These are phyloP conservation scores for Glarea lozoyensis DNA, from an alignment of 495 filamentous ascomycete species.

Conservation along the genomic window DNA sequence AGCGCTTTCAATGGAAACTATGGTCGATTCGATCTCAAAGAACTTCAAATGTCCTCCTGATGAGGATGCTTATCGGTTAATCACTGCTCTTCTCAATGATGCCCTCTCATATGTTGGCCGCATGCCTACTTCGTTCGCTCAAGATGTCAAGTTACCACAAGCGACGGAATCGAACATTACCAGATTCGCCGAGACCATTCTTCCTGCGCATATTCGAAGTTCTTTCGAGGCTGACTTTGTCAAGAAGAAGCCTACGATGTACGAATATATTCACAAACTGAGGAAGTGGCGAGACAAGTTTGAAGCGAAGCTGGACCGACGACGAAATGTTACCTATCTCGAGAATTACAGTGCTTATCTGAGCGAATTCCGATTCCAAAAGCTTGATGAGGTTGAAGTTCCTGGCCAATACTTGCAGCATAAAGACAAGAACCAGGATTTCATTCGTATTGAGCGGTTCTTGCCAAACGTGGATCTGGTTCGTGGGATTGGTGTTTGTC, in stretches of 20 bases:
- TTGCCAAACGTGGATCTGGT: constrained; percentile 88
- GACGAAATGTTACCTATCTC: constrained; percentile 55
- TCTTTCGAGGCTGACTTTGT: constrained; percentile 97
- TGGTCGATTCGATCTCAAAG: constrained; percentile 97
- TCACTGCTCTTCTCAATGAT: constrained; percentile 93
- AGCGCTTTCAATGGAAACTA: constrained; percentile 96
- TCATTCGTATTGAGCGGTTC: constrained; percentile 94
- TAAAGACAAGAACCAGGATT: constrained; percentile 97
- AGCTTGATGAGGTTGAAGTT: constrained; percentile 97
- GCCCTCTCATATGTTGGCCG: constrained; percentile 82
- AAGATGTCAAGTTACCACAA: constrained; percentile 80
- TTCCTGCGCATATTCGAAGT: constrained; percentile 84
- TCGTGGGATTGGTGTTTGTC: constrained; percentile 76
- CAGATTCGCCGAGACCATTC: constrained; percentile 90
- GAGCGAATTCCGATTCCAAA: constrained; percentile 92
- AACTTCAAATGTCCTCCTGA: constrained; percentile 98
- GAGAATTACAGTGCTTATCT: constrained; percentile 81
- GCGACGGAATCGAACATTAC: constrained; percentile 94
- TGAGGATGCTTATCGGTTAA: constrained; percentile 96
- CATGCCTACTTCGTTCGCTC: constrained; percentile 73
- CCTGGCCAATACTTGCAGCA: constrained; percentile 95
- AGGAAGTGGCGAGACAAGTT: constrained; percentile 96
- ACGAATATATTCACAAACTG: constrained; percentile 94
- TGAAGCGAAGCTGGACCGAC: constrained; percentile 93
- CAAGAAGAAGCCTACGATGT: constrained; percentile 84